These are phyloP conservation scores for Chara braunii DNA, from an alignment of 139 green algal genomes.

Conservation along the genomic window DNA sequence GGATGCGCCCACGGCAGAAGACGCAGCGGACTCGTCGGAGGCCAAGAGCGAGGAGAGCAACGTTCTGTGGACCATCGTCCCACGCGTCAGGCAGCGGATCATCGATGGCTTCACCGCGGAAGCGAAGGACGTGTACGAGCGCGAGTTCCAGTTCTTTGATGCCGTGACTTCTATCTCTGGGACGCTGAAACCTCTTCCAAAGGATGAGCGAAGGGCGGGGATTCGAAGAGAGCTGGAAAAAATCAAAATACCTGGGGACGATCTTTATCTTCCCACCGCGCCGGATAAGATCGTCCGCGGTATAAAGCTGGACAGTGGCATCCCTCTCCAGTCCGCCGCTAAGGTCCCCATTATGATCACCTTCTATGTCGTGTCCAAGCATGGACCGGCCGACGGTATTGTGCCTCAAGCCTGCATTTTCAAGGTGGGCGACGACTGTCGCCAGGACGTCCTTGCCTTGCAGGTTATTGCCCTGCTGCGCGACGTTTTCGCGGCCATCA, in stretches of 20 bases:
- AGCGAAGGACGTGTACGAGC: conserved; percentile 27
- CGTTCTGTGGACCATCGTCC: conserved; percentile 58
- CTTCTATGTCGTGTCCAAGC: conserved; percentile 58
- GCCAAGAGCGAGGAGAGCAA: conserved; percentile 10
- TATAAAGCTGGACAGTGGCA: conserved; percentile 48
- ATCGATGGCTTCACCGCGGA: conserved; percentile 21
- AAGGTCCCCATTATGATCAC: conserved; percentile 85
- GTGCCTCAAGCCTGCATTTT: conserved; percentile 42
- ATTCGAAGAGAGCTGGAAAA: conserved; percentile 44
- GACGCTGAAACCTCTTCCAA: conserved; percentile 26
- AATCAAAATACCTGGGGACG: conserved; percentile 37
- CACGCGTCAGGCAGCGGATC: conserved; percentile 42
- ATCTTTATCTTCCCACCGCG: conserved; percentile 89
- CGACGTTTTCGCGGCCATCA: conserved; percentile 57
- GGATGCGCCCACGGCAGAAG: background rate
- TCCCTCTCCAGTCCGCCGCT: conserved; percentile 75
- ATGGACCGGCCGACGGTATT: background rate
- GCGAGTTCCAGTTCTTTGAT: conserved; percentile 50
- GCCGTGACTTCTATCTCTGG: conserved; percentile 44
- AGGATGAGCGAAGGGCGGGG: conserved; percentile 49
- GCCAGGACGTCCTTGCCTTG: conserved; percentile 93
- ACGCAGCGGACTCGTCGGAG: background rate
- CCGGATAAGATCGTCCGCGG: conserved; percentile 56
- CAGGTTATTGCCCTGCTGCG: conserved; percentile 66
- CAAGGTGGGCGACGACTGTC: conserved; percentile 84